These are phyloP conservation scores for Saksenaea vasiformis DNA, from an alignment of 371 early-diverging fungal genomes.

Conservation along the genomic window DNA sequence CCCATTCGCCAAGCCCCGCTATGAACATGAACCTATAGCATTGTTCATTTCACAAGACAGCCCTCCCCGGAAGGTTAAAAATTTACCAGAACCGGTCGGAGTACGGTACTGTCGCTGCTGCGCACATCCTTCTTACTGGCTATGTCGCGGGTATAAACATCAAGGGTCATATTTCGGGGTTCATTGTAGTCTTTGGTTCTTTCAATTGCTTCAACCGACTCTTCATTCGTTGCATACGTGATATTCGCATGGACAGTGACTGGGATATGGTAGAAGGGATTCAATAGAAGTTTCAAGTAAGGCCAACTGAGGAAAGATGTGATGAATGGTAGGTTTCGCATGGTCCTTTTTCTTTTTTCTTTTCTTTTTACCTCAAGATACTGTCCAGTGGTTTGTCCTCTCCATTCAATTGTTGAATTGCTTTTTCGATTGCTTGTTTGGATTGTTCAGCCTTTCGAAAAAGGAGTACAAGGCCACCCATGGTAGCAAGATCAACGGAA, in stretches of 20 bases:
- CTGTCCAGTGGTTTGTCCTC: constrained; percentile 17
- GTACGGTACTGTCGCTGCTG: constrained; percentile 4
- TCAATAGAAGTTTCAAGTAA: constrained; percentile 26
- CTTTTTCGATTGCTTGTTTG: constrained; percentile 18
- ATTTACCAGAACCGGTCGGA: constrained; percentile 53
- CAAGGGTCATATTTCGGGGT: constrained; percentile 42
- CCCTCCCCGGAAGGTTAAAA: background rate
- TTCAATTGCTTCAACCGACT: constrained; percentile 39
- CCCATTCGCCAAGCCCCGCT: constrained; percentile 67
- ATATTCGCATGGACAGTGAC: constrained; percentile 52
- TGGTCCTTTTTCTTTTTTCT: background rate
- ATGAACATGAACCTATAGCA: constrained; percentile 50
- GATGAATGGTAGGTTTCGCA: background rate
- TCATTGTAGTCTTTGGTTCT: constrained; percentile 27
- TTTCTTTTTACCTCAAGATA: constrained; percentile 14
- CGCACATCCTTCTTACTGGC: background rate
- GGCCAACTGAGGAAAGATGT: background rate
- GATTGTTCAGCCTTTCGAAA: constrained; percentile 26
- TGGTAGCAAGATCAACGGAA: constrained; percentile 23
- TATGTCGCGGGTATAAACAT: constrained; percentile 39
- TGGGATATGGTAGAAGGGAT: constrained; percentile 33
- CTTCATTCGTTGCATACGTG: constrained; percentile 54
- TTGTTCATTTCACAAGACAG: too few relatives aligned
- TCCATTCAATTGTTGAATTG: constrained; percentile 13
- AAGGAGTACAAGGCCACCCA: constrained; percentile 17